phyloP scores from a whole-genome alignment of 2,329 filamentous ascomycete genomes.

The Chrysoporthe deuterocubensis region DNA sequence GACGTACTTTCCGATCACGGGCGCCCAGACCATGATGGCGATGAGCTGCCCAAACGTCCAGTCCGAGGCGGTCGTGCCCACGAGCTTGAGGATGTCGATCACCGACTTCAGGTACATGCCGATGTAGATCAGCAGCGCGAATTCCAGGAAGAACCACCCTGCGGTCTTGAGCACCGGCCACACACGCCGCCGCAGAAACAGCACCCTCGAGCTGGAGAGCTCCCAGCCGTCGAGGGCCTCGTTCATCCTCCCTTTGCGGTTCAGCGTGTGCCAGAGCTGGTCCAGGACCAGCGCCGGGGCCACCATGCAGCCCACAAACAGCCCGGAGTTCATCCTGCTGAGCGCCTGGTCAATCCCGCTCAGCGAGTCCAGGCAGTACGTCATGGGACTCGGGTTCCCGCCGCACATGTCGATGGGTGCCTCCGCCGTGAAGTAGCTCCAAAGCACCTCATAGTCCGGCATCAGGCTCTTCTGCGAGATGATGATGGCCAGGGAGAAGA shows the following conservation, averaged over 20 bases:
- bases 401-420: constrained; percentile 29
- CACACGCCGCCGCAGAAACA: constrained; percentile 21
- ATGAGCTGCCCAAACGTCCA: constrained; percentile 37
- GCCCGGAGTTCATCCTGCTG: constrained; percentile 17
- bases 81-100: constrained; percentile 22
- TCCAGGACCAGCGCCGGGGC: constrained; percentile 20
- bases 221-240: constrained; percentile 18
- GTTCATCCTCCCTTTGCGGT: constrained; percentile 11
- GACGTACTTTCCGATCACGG: constrained; percentile 29
- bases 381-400: constrained; percentile 30
- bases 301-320: constrained; percentile 21
- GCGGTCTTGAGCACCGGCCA: constrained; percentile 12
- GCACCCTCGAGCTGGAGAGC: constrained; percentile 1
- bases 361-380: constrained; percentile 23
- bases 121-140: constrained; percentile 27
- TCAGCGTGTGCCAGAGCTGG: constrained; percentile 18
- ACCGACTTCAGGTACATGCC: constrained; percentile 29
- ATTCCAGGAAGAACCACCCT: constrained; percentile 24
- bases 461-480: constrained; percentile 28
- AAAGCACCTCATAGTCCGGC: constrained; percentile 28
- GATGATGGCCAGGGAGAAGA: constrained; percentile 27
- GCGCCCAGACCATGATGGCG: constrained; percentile 34
- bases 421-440: constrained; percentile 28
- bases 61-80: constrained; percentile 22
- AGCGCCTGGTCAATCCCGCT: constrained; percentile 9